phyloP scores from a whole-genome alignment of 352 stramenopile genomes.

The Globisporangium uncinulatum region DNA sequence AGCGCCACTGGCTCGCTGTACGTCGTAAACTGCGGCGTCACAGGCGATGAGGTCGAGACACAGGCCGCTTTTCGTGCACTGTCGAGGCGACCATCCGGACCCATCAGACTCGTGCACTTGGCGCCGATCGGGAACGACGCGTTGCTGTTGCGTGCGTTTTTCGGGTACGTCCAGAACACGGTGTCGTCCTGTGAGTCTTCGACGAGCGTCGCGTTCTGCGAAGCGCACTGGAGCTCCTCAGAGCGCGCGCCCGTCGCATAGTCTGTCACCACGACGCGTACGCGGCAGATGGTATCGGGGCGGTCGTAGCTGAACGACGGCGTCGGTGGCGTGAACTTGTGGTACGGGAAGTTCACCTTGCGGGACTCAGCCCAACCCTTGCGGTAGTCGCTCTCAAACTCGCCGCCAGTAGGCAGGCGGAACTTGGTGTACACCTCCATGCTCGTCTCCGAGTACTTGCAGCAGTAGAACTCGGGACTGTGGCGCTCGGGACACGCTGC shows the following conservation, averaged over 20 bases:
- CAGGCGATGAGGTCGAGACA: not conserved
- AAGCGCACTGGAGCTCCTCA: conserved; percentile 12
- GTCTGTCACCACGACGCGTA: conserved; percentile 10
- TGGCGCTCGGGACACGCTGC: too few relatives aligned
- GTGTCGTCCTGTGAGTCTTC: conserved; percentile 13
- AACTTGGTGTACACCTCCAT: conserved; percentile 30
- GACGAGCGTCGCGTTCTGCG: conserved; percentile 7
- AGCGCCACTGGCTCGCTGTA: conserved; percentile 4
- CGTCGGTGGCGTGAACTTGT: conserved; percentile 16
- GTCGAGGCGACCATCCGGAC: conserved; percentile 3
- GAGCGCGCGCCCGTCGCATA: conserved; percentile 1
- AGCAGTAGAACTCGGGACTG: conserved; percentile 24
- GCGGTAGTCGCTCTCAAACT: conserved; percentile 11
- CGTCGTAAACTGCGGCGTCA: conserved; percentile 6
- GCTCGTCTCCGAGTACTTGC: conserved; percentile 11
- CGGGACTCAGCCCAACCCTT: conserved; percentile 18
- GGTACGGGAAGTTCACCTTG: conserved; percentile 23
- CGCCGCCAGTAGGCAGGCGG: conserved; percentile 13
- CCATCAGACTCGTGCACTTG: conserved; percentile 21
- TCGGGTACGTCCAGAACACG: conserved; percentile 34
- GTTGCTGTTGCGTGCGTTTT: conserved; percentile 47
- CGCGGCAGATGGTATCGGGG: conserved; percentile 10
- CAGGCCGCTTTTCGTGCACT: conserved; percentile 12
- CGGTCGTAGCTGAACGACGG: conserved; percentile 10
- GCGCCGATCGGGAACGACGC: conserved; percentile 38